Evolutionary conservation across 768 basidiomycete genomes (phyloP).

Genomic region (Russula lepida): DNA sequence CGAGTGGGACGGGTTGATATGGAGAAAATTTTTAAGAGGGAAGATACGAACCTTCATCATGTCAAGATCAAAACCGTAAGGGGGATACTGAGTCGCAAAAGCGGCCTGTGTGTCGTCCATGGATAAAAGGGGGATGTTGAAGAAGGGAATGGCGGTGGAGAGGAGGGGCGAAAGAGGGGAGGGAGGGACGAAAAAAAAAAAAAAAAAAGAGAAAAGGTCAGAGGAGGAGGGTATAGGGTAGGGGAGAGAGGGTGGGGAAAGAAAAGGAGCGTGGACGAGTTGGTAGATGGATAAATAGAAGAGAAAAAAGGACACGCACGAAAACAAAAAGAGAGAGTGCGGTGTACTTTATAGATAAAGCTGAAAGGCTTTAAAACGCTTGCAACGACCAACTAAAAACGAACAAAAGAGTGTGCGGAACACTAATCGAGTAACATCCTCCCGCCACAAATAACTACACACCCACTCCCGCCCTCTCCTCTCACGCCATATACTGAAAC

Average conservation of each 20-base stretch:
- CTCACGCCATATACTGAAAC: constrained; percentile 40
- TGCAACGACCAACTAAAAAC: constrained; percentile 1
- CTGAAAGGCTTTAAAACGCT: constrained; percentile 17
- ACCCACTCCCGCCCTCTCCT: not conserved
- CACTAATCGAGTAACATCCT: not conserved
- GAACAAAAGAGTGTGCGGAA: not conserved
- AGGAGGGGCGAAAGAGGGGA: constrained; percentile 14
- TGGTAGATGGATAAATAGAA: constrained; percentile 20
- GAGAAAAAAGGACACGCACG: constrained; percentile 35
- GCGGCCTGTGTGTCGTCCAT: constrained; percentile 71
- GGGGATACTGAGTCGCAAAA: constrained; percentile 59
- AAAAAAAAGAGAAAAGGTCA: constrained; percentile 44
- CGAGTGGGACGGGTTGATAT: too few relatives aligned
- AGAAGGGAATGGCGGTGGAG: constrained; percentile 20
- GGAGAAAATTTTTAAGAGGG: too few relatives aligned
- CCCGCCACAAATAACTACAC: not conserved
- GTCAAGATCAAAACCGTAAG: constrained; percentile 76
- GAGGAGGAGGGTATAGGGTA: constrained; percentile 39
- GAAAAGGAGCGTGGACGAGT: constrained; percentile 25
- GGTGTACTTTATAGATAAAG: constrained; percentile 30
- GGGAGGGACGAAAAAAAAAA: constrained; percentile 27
- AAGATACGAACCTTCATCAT: constrained; percentile 73
- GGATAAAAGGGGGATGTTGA: constrained; percentile 22
- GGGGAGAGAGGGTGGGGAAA: constrained; percentile 26
- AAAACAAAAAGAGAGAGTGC: constrained; percentile 33